Conservation (phyloP, 1,139 yeast genomes). For the Yamadazyma trypodendri region DNA sequence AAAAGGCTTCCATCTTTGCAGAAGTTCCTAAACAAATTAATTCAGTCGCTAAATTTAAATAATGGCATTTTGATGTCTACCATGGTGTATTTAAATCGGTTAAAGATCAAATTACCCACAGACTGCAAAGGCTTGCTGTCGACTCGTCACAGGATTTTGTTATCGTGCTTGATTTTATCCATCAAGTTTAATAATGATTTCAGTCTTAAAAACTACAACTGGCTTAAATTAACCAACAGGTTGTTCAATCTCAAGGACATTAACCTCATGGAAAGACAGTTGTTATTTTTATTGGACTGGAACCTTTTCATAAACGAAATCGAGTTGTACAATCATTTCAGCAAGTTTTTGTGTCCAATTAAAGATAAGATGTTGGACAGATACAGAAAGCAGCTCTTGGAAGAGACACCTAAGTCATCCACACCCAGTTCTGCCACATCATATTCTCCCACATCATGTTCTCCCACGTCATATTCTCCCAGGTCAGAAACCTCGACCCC, state of each 20-base stretch:
- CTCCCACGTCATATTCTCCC: too few species aligned
- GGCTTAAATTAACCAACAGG: conserved; percentile 78
- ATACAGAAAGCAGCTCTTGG: conserved; percentile 34
- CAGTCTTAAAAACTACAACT: conserved; percentile 71
- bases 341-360: conserved; percentile 61
- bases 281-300: conserved; percentile 68
- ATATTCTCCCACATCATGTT: neutral
- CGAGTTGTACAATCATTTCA: conserved; percentile 51
- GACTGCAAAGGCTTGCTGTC: conserved; percentile 77
- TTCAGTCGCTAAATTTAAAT: conserved; percentile 70
- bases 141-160: conserved; percentile 72
- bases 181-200: conserved; percentile 77
- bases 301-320: conserved; percentile 56
- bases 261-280: conserved; percentile 78
- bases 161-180: conserved; percentile 69
- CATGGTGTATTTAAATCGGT: conserved; percentile 61
- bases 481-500: too few species aligned
- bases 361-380: conserved; percentile 51
- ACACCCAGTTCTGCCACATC: too few species aligned
- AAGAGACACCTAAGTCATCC: too few species aligned
- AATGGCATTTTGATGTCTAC: conserved; percentile 77
- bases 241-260: conserved; percentile 66
- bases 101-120: conserved; percentile 59
- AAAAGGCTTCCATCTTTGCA: conserved; percentile 64
- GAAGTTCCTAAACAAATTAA: conserved; percentile 70